Evolutionary conservation across 1,284 basidiomycete genomes (phyloP), one percentile per base, ranked within the genome.

Genomic region (Meripilus lineatus): DNA sequence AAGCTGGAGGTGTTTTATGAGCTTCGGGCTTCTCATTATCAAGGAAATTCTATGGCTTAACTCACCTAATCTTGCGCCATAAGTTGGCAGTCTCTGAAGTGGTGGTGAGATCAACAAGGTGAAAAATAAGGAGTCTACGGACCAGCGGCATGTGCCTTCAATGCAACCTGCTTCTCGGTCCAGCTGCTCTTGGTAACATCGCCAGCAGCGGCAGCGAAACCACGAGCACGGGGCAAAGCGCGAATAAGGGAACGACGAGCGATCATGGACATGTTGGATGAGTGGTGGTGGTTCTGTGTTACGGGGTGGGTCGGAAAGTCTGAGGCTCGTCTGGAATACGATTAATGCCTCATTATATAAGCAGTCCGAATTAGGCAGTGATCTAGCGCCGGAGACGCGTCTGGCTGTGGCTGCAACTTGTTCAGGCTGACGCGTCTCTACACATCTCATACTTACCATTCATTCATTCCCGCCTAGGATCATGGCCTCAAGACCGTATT

Each of bases 31-130:
- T 22, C 18, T 47, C 32, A n/a, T 25, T 7, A 38, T 14, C 30
- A 18, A 13, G 3, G n/a, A n/a, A n/a, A n/a, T n/a, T n/a, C n/a
- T n/a, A n/a, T n/a, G n/a, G n/a, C n/a, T 36, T 32, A 34, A 54
- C 69, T 38, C 52, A 88, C 87, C 87, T 89, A 61, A 92, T 86
- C 70, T 83, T 89, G 58, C 88, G 79, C 89, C 89, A 92, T 50
- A 91, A 75, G 40, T 85, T 74, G 34, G 83, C 71, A 26, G 87
- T 84, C 52, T 81, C 87, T 90, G 58, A 40, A 28, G 42, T 38
- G 40, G 39, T 34, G 21, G 8, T 24, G 25, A 23, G 7, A 11
- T 36, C 22, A 25, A 40, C n/a, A n/a, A n/a, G n/a, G n/a, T n/a
- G n/a, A n/a, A n/a, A n/a, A n/a, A n/a, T 14, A 14, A 25, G 36